Percentiles rank a stretch among this genome's conserved stretches.
Conservation (phyloP, 495 filamentous ascomycete species). For the Daldinia decipiens region DNA sequence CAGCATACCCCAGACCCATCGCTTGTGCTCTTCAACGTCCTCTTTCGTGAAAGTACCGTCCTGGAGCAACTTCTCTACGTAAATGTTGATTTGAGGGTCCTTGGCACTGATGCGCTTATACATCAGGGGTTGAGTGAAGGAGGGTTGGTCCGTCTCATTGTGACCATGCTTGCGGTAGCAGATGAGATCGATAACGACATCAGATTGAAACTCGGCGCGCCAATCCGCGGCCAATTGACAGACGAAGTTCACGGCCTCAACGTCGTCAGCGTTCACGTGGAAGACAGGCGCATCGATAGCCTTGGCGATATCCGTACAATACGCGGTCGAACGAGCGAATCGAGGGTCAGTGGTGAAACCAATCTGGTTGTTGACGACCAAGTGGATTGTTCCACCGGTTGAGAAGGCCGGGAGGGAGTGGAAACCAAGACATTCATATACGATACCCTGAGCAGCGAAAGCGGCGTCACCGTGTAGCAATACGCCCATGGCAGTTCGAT, state of each 20-base stretch:
- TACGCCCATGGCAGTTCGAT: conserved; percentile 91
- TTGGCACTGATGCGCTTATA: conserved; percentile 94
- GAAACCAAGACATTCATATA: conserved; percentile 99
- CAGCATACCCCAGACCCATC: conserved; percentile 99
- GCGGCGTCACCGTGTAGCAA: conserved; percentile 96
- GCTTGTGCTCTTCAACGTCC: conserved; percentile 98
- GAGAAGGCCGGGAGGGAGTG: conserved; percentile 94
- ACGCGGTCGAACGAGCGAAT: conserved; percentile 94
- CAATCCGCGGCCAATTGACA: conserved; percentile 97
- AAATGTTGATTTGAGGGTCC: conserved; percentile 82
- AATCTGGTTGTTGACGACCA: conserved; percentile 99
- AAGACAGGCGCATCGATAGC: conserved; percentile 97
- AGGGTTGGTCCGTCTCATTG: conserved; percentile 99
- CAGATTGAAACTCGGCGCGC: conserved; percentile 96
- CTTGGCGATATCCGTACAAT: conserved; percentile 99
- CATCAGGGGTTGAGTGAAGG: conserved; percentile 99
- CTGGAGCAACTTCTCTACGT: conserved; percentile 85
- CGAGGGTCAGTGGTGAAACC: conserved; percentile 99
- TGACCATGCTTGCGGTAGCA: conserved; percentile 99
- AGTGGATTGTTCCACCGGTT: conserved; percentile 95
- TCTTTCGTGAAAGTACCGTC: conserved; percentile 96
- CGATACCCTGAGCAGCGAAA: conserved; percentile 94
- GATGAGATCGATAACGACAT: conserved; percentile 96
- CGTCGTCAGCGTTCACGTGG: conserved; percentile 98
- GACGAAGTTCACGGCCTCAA: conserved; percentile 97